Evolutionary conservation across 2,329 filamentous ascomycete species (phyloP), one percentile per base, ranked within the genome.

Genomic region (Periconia sp.): DNA sequence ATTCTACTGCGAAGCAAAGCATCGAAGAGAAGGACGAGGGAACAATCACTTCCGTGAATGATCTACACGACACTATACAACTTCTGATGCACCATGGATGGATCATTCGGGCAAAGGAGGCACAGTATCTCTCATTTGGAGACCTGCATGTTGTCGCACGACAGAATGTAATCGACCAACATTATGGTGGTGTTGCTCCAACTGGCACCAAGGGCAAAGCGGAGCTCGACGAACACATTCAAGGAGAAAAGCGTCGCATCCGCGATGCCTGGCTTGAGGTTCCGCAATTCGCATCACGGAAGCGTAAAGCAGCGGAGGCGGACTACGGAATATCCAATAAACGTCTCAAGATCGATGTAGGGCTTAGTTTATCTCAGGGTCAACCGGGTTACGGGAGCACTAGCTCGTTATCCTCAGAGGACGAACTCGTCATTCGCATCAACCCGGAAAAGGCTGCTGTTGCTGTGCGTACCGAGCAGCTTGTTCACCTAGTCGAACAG

Each of bases 381-480:
- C 19, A 25, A 5, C 19, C 31, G 10, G 31, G 19, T 15, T 30
- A 16, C 21, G 15, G 19, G n/a, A 22, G 16, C 12, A 9, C 10
- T 16, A 37, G 3, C n/a, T 12, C 25, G 21, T 37, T 43, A 9
- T 51, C 54, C 6, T 43, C 49, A 13, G 63, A 95, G 85, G 80
- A 83, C 36, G 81, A 87, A 44, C 76, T 91, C 52, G 79, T 92
- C 24, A 76, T 97, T 35, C 83, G 86, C 19, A 77, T 96, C 40
- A 96, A 96, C 64, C 86, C 89, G 60, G 87, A 92, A 42, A 95
- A 92, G 68, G 89, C 90, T 46, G 77, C 86, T 5, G 88, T 96
- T 8, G 85, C 88, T 36, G 77, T 96, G 50, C 88, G 92, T 43
- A 96, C 90, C 58, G 81, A 86, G 52, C 83, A 84, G 15, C 83